Evolutionary conservation across 2,329 filamentous ascomycete genomes (phyloP).

Genomic region (Aureobasidium sp.): DNA sequence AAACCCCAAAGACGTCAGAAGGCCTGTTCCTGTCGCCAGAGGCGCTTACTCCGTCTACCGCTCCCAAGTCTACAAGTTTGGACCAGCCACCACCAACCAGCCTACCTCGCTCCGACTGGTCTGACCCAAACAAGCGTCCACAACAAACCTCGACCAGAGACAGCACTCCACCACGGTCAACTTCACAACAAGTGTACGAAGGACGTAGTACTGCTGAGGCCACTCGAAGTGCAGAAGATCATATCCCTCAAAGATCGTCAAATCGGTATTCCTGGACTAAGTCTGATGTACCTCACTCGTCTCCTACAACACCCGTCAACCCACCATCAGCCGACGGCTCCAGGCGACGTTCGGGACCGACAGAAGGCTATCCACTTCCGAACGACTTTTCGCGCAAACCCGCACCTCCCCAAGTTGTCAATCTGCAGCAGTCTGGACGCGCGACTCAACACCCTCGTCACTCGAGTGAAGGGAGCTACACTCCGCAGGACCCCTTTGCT

Average conservation of each 20-base stretch:
- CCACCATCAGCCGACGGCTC: background rate
- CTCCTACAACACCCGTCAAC: background rate
- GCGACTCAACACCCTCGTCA: background rate
- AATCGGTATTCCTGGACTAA: conserved; percentile 8
- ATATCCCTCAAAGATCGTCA: background rate
- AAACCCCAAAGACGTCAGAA: conserved; percentile 24
- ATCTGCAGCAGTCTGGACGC: conserved; percentile 3
- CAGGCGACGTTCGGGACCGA: background rate
- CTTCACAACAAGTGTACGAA: conserved; percentile 8
- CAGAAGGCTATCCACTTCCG: background rate
- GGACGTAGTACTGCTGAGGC: conserved; percentile 5
- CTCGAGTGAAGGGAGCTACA: background rate
- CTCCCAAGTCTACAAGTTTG: conserved; percentile 19
- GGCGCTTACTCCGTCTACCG: conserved; percentile 34
- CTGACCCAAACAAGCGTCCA: background rate
- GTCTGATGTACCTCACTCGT: conserved; percentile 3
- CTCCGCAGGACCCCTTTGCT: background rate
- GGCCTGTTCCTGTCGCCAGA: conserved; percentile 45
- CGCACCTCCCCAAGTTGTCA: conserved; percentile 1
- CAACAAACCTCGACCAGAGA: background rate
- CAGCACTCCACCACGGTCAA: background rate
- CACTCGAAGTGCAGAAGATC: background rate
- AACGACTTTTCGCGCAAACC: background rate
- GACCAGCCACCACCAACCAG: background rate
- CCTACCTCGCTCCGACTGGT: background rate